These are phyloP conservation scores for Nakaseomyces bracarensis DNA, from an alignment of 1,139 yeast genomes.

Conservation along the genomic window DNA sequence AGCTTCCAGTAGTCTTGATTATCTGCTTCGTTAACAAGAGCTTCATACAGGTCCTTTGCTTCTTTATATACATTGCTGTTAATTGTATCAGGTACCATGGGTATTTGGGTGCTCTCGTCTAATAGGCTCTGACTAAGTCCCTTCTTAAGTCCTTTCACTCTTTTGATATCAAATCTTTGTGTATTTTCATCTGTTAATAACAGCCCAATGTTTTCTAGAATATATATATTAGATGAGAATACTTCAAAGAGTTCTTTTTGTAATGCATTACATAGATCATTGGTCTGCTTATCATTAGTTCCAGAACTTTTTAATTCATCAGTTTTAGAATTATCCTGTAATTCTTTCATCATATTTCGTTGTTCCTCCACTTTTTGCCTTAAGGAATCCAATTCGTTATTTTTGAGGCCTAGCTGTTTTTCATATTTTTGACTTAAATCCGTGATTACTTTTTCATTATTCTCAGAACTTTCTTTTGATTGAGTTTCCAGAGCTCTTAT, in stretches of 20 bases:
- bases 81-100: slow-evolving; percentile 13
- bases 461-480: slow-evolving; percentile 2
- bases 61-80: slow-evolving; percentile 26
- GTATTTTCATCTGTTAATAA: slow-evolving; percentile 34
- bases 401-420: not conserved
- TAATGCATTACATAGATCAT: not conserved
- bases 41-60: slow-evolving; percentile 14
- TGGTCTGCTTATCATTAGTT: not conserved
- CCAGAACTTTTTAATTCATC: not conserved
- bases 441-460: slow-evolving; percentile 53
- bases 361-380: not conserved
- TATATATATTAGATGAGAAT: slow-evolving; percentile 30
- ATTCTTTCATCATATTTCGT: not conserved
- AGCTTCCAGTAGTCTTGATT: slow-evolving; percentile 23
- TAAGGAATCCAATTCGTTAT: not conserved
- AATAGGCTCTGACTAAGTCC: slow-evolving; percentile 22
- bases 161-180: slow-evolving; percentile 37
- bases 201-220: slow-evolving; percentile 75
- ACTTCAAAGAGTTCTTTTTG: slow-evolving; percentile 23
- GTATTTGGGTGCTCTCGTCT: slow-evolving; percentile 27
- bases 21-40: slow-evolving; percentile 10
- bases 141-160: slow-evolving; percentile 64
- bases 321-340: not conserved
- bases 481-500: slow-evolving; percentile 45
- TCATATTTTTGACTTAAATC: slow-evolving; percentile 10